These are phyloP conservation scores for Botrytis cinerea DNA, from an alignment of 2,329 filamentous ascomycete species.

Conservation along the genomic window DNA sequence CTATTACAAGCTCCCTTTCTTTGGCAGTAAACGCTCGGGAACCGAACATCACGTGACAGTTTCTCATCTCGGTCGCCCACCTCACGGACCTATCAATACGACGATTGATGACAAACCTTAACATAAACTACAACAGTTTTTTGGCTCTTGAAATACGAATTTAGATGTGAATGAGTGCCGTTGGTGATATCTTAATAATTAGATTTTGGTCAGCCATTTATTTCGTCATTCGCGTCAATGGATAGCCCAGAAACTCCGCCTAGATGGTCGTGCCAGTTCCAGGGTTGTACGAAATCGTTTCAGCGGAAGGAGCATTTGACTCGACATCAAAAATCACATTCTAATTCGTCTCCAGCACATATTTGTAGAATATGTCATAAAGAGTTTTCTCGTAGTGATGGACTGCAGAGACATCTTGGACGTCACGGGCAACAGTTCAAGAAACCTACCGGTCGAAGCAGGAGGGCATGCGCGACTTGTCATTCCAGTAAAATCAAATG, in stretches of 20 bases:
- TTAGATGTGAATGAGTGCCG: background rate
- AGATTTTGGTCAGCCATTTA: background rate
- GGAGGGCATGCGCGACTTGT: conserved; percentile 48
- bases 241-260: background rate
- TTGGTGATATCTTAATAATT: background rate
- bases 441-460: conserved; percentile 39
- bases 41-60: fast-evolving
- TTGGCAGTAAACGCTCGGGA: background rate
- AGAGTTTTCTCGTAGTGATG: conserved; percentile 38
- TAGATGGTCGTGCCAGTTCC: conserved; percentile 28
- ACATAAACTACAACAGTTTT: background rate
- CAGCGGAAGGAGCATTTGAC: conserved; percentile 37
- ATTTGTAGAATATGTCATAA: conserved; percentile 33
- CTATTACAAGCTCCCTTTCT: background rate
- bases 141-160: background rate
- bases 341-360: conserved; percentile 24
- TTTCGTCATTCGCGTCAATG: background rate
- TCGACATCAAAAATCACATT: conserved; percentile 35
- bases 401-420: conserved; percentile 36
- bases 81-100: background rate
- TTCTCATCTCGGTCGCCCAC: background rate
- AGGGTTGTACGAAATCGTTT: conserved; percentile 35
- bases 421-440: conserved; percentile 36
- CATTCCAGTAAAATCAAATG: conserved; percentile 51
- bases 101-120: background rate